phyloP scores from a whole-genome alignment of 768 basidiomycete genomes.

The Naganishia friedmannii region DNA sequence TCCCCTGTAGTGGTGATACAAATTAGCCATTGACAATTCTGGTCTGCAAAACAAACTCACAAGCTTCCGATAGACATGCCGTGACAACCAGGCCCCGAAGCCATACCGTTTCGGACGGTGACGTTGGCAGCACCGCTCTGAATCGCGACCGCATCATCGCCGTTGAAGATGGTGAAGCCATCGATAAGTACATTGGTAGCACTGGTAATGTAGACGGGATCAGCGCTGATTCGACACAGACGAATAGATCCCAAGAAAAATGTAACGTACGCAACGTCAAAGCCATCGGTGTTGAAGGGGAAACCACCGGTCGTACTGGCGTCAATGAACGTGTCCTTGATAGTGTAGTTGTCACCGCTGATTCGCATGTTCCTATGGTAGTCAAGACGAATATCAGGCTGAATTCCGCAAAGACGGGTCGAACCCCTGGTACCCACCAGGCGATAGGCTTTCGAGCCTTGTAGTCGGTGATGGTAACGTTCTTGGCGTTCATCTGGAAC shows the following conservation, averaged over 20 bases:
- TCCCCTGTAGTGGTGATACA: slow-evolving; percentile 38
- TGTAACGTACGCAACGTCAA: slow-evolving; percentile 35
- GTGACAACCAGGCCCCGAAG: slow-evolving; percentile 57
- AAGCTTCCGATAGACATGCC: slow-evolving; percentile 58
- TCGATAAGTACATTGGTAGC: slow-evolving; percentile 40
- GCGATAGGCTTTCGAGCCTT: slow-evolving; percentile 59
- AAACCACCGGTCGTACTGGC: slow-evolving; percentile 36
- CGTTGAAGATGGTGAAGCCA: slow-evolving; percentile 55
- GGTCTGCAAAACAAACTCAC: neutral
- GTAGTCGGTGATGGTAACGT: slow-evolving; percentile 53
- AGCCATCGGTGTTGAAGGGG: slow-evolving; percentile 45
- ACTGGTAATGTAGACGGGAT: neutral
- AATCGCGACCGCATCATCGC: slow-evolving; percentile 59
- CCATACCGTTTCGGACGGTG: slow-evolving; percentile 56
- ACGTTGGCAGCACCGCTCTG: slow-evolving; percentile 57
- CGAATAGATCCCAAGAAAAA: neutral
- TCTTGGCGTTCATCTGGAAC: slow-evolving; percentile 57
- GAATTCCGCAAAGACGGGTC: too few species aligned
- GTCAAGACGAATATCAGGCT: neutral
- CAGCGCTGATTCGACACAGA: neutral
- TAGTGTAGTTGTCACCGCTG: slow-evolving; percentile 40
- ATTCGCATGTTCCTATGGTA: slow-evolving; percentile 42
- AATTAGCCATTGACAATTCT: neutral
- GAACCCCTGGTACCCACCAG: slow-evolving; percentile 49
- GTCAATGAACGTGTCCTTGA: slow-evolving; percentile 38